phyloP scores from a whole-genome alignment of 768 basidiomycete genomes.

The Phlegmacium glaucopus region DNA sequence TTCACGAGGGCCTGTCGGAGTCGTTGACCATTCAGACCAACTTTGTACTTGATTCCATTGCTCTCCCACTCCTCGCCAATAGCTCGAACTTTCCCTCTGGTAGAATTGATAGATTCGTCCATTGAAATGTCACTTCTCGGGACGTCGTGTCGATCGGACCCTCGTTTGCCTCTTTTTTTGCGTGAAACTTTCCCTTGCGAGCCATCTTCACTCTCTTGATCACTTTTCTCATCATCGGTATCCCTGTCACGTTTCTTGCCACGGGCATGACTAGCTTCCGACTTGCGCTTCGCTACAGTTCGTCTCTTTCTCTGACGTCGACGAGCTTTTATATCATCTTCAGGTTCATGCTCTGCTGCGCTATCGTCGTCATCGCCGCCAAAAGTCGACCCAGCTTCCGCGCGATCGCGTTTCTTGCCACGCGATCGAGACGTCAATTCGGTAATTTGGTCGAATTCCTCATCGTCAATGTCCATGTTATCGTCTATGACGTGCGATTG shows the following conservation, averaged over 20 bases:
- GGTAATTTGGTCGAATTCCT: conserved; percentile 39
- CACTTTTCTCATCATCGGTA: conserved; percentile 42
- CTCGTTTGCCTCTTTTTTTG: conserved; percentile 56
- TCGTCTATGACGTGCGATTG: conserved; percentile 30
- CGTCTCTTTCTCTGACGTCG: conserved; percentile 53
- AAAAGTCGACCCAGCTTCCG: conserved; percentile 69
- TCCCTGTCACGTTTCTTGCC: conserved; percentile 71
- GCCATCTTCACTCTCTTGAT: conserved; percentile 33
- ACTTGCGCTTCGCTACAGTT: conserved; percentile 50
- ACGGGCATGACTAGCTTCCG: conserved; percentile 38
- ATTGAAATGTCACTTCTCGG: conserved; percentile 40
- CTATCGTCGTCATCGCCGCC: conserved; percentile 58
- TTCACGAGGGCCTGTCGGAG: conserved; percentile 70
- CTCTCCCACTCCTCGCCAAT: conserved; percentile 78
- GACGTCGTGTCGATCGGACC: conserved; percentile 22
- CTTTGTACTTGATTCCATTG: conserved; percentile 67
- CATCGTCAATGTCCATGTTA: conserved; percentile 44
- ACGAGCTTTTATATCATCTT: conserved; percentile 37
- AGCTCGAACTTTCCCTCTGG: conserved; percentile 51
- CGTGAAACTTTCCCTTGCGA: conserved; percentile 26
- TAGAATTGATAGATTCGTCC: conserved; percentile 46
- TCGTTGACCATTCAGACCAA: conserved; percentile 66
- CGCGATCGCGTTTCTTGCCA: conserved; percentile 76
- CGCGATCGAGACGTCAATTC: conserved; percentile 37
- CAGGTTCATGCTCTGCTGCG: conserved; percentile 30